Percentiles rank a stretch among this genome's conserved stretches.
phyloP scores from a whole-genome alignment of 1,139 yeast genomes.

The Blastobotrys malaysiensis region DNA sequence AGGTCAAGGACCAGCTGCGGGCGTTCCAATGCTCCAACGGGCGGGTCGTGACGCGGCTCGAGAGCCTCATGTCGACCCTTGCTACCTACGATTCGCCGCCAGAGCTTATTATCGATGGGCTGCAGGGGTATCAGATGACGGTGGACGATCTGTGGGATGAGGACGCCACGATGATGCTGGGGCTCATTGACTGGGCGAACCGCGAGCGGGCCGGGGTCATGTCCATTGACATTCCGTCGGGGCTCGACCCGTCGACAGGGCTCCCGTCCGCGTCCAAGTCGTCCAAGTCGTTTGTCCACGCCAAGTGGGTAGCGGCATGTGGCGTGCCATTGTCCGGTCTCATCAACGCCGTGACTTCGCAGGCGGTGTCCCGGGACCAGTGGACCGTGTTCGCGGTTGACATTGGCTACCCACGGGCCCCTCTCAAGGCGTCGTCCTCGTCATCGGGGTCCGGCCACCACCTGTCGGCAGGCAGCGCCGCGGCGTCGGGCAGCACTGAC shows the following conservation, averaged over 20 bases:
- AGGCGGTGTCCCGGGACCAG: conserved; percentile 38
- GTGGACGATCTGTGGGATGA: conserved; percentile 47
- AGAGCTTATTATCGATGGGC: conserved; percentile 72
- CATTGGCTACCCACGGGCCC: conserved; percentile 55
- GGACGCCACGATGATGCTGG: conserved; percentile 42
- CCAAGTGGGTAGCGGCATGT: conserved; percentile 59
- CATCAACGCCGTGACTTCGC: conserved; percentile 50
- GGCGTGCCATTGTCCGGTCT: conserved; percentile 72
- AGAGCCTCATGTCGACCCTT: conserved; percentile 34
- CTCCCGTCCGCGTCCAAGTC: conserved; percentile 25
- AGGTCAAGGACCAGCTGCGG: conserved; percentile 42
- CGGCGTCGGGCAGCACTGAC: neutral
- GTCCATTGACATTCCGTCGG: conserved; percentile 79
- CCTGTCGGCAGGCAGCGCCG: neutral
- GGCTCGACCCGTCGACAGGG: conserved; percentile 83
- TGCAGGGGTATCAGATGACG: conserved; percentile 77
- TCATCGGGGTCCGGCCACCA: neutral
- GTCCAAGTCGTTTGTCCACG: conserved; percentile 24
- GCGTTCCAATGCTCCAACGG: conserved; percentile 56
- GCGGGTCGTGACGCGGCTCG: conserved; percentile 39
- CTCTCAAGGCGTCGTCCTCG: conserved; percentile 22
- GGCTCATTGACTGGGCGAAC: conserved; percentile 62
- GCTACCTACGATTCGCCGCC: conserved; percentile 62
- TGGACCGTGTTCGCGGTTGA: conserved; percentile 63
- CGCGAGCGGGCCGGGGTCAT: conserved; percentile 47